Conservation (phyloP, 495 filamentous ascomycete species). For the Elasticomyces elasticus region DNA sequence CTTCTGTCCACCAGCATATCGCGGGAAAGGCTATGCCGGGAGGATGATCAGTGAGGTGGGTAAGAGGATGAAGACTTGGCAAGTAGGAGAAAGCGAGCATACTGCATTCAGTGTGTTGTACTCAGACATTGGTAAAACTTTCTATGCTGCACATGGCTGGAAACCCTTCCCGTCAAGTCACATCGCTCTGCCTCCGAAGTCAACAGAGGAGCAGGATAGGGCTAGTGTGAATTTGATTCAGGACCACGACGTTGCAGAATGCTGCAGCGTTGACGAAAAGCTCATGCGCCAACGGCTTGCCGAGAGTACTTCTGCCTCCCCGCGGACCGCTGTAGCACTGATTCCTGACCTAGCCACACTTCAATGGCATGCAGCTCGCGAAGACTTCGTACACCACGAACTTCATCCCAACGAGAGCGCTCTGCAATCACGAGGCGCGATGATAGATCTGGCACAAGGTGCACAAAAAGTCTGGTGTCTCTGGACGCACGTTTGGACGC, state of each 20-base stretch:
- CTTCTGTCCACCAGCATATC: conserved; percentile 61
- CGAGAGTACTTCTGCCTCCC: conserved; percentile 8
- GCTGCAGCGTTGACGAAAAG: conserved; percentile 50
- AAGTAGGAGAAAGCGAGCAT: conserved; percentile 35
- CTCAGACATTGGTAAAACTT: conserved; percentile 92
- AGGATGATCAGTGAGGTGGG: conserved; percentile 57
- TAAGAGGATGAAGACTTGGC: conserved; percentile 43
- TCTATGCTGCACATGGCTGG: conserved; percentile 81
- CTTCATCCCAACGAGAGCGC: conserved; percentile 37
- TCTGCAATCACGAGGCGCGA: background rate
- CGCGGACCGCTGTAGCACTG: conserved; percentile 51
- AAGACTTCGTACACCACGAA: conserved; percentile 65
- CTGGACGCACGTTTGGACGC: conserved; percentile 66
- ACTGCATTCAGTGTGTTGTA: conserved; percentile 64
- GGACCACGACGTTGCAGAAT: conserved; percentile 42
- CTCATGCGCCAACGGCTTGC: conserved; percentile 36
- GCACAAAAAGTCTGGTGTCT: conserved; percentile 72
- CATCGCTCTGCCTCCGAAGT: conserved; percentile 46
- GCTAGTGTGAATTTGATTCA: conserved; percentile 33
- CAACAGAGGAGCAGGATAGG: conserved; percentile 30
- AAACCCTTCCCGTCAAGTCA: conserved; percentile 60
- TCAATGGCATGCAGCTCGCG: conserved; percentile 76
- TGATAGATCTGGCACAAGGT: conserved; percentile 39
- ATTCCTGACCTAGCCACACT: conserved; percentile 63
- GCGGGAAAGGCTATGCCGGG: conserved; percentile 70